Percentiles rank a stretch among this genome's conserved stretches.
Evolutionary conservation across 495 filamentous ascomycete species (phyloP).

Genomic region (Haplographium delicatum): DNA sequence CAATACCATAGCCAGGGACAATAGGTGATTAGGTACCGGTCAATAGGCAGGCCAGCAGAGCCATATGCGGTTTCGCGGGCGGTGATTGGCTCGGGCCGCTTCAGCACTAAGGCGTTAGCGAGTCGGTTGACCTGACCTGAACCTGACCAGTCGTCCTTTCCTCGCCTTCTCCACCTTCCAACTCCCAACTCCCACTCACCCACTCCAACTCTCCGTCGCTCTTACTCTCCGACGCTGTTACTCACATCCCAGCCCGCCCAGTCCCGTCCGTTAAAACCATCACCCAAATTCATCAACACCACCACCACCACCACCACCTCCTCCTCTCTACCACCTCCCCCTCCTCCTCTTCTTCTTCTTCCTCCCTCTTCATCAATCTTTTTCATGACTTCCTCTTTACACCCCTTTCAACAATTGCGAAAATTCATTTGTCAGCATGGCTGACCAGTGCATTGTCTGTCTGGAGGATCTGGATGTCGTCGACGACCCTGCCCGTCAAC

Average conservation of each 20-base stretch:
- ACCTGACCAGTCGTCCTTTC: not conserved
- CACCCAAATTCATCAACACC: not conserved
- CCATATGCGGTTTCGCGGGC: not conserved
- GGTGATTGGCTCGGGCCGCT: conserved; percentile 1
- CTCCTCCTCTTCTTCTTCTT: conserved; percentile 11
- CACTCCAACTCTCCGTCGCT: too few relatives aligned
- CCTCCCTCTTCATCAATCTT: conserved; percentile 16
- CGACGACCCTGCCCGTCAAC: conserved; percentile 21
- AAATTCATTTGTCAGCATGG: conserved; percentile 48
- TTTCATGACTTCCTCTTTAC: conserved; percentile 35
- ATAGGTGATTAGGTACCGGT: not conserved
- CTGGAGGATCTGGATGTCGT: conserved; percentile 75
- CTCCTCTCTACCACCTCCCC: conserved; percentile 12
- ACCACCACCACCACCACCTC: conserved; percentile 5
- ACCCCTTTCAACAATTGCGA: conserved; percentile 5
- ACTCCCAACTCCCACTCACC: conserved; percentile 1
- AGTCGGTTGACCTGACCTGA: not conserved
- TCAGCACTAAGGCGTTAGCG: not conserved
- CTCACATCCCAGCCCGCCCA: too few relatives aligned
- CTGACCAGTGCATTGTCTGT: conserved; percentile 95
- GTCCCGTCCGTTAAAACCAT: too few relatives aligned
- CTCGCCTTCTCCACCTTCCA: conserved; percentile 1
- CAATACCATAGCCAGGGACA: not conserved
- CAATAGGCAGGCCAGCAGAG: not conserved
- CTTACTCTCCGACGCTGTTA: too few relatives aligned